Base-by-base conservation (phyloP, 2,329 filamentous ascomycete genomes). In the Lecanosticta acicola region DNA sequence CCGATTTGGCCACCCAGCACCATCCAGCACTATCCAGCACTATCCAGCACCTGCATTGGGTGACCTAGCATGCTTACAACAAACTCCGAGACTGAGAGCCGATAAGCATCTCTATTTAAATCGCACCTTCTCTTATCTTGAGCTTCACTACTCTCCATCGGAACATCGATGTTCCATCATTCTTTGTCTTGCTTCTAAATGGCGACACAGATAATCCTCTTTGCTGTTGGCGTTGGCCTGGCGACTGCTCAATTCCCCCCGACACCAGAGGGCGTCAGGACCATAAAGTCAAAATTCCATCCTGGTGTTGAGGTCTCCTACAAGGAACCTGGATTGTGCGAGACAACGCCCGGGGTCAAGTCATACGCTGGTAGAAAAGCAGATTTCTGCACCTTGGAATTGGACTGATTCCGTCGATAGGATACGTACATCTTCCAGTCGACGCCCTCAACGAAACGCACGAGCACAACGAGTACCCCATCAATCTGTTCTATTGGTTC, bases 401-500 rank as follows among this genome's bases (percentile, higher is more conserved):
- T 24, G 11, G 20, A 19, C 45, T 49, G 3, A 49, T 11, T 7
- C 2, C 8, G 11, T 5, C n/a, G 53, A 66, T 68, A 35, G 72
- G 70, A 32, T 71, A 64, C 43, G 56, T 66, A 13, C 54, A 63
- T 40, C 41, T 65, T 1, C 54, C 60, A 3, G 51, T 54, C 4
- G 59, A 66, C 29, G 59, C 59, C 1, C 60, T 56, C 40, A 56
- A 56, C 36, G 54, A 56, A 21, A 54, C 54, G 7, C 49, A 52
- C 39, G 54, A 59, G 56, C 73, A 77, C 51, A 65, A 71, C 36
- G 44, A 26, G 9, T 77, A 77, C 48, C 66, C 73, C 7, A 43
- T 56, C 33, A 54, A 72, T 41, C 67, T 66, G 1, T 83, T 80
- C 60, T 83, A 83, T 60, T 80, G 80, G 78, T 83, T 80, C 58